These are phyloP conservation scores for Fusarium drepaniforme DNA, from an alignment of 2,329 filamentous ascomycete species.

Conservation along the genomic window DNA sequence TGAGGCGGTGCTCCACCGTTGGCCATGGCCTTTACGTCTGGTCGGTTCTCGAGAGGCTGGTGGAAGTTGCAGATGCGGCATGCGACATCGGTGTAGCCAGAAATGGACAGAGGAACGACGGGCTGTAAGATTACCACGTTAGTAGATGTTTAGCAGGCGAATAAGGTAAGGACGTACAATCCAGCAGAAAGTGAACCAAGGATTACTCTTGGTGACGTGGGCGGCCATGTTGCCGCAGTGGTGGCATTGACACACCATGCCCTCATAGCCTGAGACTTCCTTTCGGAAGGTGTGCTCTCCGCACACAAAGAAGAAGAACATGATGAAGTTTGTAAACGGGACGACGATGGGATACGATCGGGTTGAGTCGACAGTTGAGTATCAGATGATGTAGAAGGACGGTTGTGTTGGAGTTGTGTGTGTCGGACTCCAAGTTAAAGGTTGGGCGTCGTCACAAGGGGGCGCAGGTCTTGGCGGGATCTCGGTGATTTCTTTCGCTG, in stretches of 20 bases:
- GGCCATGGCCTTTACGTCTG: slow-evolving; percentile 67
- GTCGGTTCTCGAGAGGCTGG: slow-evolving; percentile 72
- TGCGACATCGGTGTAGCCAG: slow-evolving; percentile 75
- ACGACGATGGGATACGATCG: not conserved
- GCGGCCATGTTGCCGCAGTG: slow-evolving; percentile 76
- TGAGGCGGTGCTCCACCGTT: slow-evolving; percentile 54
- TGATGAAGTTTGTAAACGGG: slow-evolving; percentile 40
- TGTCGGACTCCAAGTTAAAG: not conserved
- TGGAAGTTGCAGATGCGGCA: slow-evolving; percentile 84
- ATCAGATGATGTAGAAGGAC: not conserved
- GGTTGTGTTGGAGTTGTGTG: not conserved
- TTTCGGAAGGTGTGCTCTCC: slow-evolving; percentile 72
- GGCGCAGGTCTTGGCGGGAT: slow-evolving; percentile 39
- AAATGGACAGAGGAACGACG: slow-evolving; percentile 76
- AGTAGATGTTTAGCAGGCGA: slow-evolving; percentile 15
- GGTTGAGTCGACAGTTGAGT: not conserved
- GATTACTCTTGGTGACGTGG: slow-evolving; percentile 71
- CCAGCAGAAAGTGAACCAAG: slow-evolving; percentile 87
- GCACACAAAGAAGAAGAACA: slow-evolving; percentile 74
- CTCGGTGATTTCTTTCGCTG: not conserved
- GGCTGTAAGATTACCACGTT: slow-evolving; percentile 59
- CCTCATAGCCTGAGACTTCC: slow-evolving; percentile 71
- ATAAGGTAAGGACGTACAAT: slow-evolving; percentile 60
- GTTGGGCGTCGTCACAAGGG: slow-evolving; percentile 26
- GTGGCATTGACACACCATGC: slow-evolving; percentile 71